Conservation (phyloP, 768 basidiomycete species). For the Strobilomyces dryophilus region DNA sequence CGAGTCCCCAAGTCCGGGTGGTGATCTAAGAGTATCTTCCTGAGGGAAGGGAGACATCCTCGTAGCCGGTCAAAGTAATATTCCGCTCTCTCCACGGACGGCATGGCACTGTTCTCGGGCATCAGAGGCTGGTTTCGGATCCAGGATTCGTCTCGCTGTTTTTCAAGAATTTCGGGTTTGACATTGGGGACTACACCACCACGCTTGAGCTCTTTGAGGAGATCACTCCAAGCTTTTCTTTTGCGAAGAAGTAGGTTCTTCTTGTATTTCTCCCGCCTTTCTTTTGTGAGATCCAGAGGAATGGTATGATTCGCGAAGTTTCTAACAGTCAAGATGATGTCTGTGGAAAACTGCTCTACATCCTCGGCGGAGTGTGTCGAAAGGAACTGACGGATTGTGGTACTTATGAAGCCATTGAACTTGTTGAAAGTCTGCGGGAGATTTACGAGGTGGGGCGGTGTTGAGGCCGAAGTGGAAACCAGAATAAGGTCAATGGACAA, state of each 20-base stretch:
- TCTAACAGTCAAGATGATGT: slow-evolving; percentile 60
- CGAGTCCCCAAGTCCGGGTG: slow-evolving; percentile 82
- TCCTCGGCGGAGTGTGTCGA: slow-evolving; percentile 34
- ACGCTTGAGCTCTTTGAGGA: slow-evolving; percentile 83
- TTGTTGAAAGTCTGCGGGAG: slow-evolving; percentile 47
- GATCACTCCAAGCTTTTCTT: slow-evolving; percentile 85
- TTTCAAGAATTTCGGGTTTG: slow-evolving; percentile 63
- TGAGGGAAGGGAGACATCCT: slow-evolving; percentile 60
- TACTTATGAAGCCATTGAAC: slow-evolving; percentile 44
- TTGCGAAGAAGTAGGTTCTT: slow-evolving; percentile 81
- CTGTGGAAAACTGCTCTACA: slow-evolving; percentile 54
- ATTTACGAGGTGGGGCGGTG: slow-evolving; percentile 41
- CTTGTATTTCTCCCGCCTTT: slow-evolving; percentile 55
- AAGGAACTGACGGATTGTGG: slow-evolving; percentile 42
- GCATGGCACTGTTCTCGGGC: slow-evolving; percentile 18
- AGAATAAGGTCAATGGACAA: neutral
- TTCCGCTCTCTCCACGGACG: slow-evolving; percentile 45
- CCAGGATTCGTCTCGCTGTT: slow-evolving; percentile 54
- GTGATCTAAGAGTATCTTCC: slow-evolving; percentile 60
- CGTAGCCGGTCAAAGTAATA: slow-evolving; percentile 62
- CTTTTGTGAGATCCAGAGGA: slow-evolving; percentile 39
- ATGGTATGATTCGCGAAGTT: slow-evolving; percentile 48
- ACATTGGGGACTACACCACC: slow-evolving; percentile 70
- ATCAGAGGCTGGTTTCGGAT: slow-evolving; percentile 58
- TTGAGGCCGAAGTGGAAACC: neutral